A percentile compares a stretch with the other conserved stretches of the same genome.
These are phyloP conservation scores for Cubamyces lactineus DNA, from an alignment of 768 basidiomycete genomes.

Conservation along the genomic window DNA sequence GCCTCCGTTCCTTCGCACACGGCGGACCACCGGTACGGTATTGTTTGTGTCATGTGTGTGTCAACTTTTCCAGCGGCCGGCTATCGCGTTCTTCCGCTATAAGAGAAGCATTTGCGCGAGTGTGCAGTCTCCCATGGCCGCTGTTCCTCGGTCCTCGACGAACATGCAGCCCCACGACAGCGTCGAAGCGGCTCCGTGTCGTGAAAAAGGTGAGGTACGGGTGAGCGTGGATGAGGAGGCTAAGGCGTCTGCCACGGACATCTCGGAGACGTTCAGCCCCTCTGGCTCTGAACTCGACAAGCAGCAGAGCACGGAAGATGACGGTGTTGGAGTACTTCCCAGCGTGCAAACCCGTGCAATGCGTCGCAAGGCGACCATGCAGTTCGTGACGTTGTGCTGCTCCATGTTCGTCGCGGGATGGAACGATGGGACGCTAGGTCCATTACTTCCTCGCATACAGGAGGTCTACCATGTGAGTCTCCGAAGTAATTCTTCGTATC, in stretches of 20 bases:
- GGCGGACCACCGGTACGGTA: neutral
- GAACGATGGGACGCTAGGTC: slow-evolving; percentile 75
- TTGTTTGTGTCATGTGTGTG: neutral
- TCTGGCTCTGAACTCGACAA: neutral
- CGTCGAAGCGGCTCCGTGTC: neutral
- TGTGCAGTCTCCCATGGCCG: neutral
- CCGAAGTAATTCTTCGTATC: too few species aligned
- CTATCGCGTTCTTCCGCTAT: neutral
- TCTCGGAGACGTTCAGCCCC: neutral
- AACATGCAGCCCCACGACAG: neutral
- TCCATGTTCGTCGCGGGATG: slow-evolving; percentile 65
- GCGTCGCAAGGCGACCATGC: slow-evolving; percentile 36
- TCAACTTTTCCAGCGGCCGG: neutral
- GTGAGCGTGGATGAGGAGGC: neutral
- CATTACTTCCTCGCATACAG: slow-evolving; percentile 72
- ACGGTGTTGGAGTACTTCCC: neutral
- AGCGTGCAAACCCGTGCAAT: slow-evolving; percentile 2
- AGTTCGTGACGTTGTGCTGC: slow-evolving; percentile 58
- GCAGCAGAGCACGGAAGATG: neutral
- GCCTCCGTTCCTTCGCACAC: neutral
- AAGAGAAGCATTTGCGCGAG: neutral
- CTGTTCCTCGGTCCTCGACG: neutral
- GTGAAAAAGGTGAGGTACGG: neutral
- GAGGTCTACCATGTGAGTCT: slow-evolving; percentile 46
- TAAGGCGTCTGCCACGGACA: neutral